These are phyloP conservation scores for Zopfia rhizophila DNA, from an alignment of 2,329 filamentous ascomycete genomes.

Conservation along the genomic window DNA sequence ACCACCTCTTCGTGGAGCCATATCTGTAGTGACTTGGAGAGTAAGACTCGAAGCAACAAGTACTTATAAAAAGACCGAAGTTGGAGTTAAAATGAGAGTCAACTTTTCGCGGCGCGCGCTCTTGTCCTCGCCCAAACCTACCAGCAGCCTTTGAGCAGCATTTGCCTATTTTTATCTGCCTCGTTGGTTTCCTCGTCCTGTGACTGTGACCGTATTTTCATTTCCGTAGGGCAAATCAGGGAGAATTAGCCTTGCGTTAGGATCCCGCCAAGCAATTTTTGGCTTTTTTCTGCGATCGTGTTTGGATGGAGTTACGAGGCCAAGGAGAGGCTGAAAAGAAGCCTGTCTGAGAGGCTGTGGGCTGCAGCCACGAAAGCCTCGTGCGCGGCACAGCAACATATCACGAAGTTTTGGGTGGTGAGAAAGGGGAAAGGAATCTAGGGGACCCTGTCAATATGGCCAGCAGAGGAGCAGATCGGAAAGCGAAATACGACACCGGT, in stretches of 20 bases:
- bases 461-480: background rate
- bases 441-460: background rate
- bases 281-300: no score
- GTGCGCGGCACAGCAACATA: background rate
- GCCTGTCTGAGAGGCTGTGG: constrained; percentile 5
- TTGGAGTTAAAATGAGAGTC: no score
- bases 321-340: constrained; percentile 16
- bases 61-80: no score
- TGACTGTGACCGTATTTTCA: constrained; percentile 24
- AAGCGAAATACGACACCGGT: constrained; percentile 33
- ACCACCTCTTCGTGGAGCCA: constrained; percentile 36
- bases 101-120: no score
- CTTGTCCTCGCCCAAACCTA: constrained; percentile 18
- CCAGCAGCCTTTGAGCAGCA: constrained; percentile 20
- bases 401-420: background rate
- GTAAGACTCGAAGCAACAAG: no score
- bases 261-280: constrained; percentile 33
- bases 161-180: constrained; percentile 30
- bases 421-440: background rate
- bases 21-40: constrained; percentile 16
- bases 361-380: constrained; percentile 2
- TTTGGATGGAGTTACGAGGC: no score
- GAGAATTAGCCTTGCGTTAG: constrained; percentile 13
- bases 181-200: constrained; percentile 16
- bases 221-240: constrained; percentile 27